Percentiles rank a stretch among this genome's conserved stretches.
Conservation (phyloP, 345 rosid species). For the Eucalyptus victrix region DNA sequence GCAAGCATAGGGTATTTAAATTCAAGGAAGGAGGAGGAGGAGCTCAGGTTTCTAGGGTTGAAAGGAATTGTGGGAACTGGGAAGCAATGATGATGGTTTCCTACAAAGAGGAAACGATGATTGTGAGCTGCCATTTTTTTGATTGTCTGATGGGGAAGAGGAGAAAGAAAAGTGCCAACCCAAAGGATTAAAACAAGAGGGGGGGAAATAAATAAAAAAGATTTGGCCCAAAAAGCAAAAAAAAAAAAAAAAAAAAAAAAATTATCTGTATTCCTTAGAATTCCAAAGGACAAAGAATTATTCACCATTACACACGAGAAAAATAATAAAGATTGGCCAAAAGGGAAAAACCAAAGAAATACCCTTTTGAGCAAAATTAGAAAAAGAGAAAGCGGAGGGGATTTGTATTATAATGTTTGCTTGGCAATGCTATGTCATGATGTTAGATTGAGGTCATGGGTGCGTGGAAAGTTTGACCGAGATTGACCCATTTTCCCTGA, state of each 20-base stretch:
- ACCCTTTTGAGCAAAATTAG: not conserved
- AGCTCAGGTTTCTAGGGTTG: slow-evolving; percentile 64
- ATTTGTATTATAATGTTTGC: not conserved
- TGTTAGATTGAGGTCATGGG: not conserved
- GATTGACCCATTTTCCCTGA: not conserved
- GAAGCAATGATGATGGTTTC: slow-evolving; percentile 86
- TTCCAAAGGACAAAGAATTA: not conserved
- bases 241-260: not conserved
- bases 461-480: not conserved
- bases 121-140: slow-evolving; percentile 56
- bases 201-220: not conserved
- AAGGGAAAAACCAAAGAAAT: not conserved
- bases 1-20: not conserved
- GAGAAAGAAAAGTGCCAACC: not conserved
- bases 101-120: slow-evolving; percentile 87
- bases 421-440: not conserved
- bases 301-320: not conserved
- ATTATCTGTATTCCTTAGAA: not conserved
- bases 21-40: slow-evolving; percentile 26
- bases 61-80: slow-evolving; percentile 63
- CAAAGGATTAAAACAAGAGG: not conserved
- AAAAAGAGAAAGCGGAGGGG: not conserved
- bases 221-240: not conserved
- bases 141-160: slow-evolving; percentile 33
- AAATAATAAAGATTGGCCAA: not conserved